These are phyloP conservation scores for Tetrapisispora iriomotensis DNA, from an alignment of 805 yeast genomes.

Conservation along the genomic window DNA sequence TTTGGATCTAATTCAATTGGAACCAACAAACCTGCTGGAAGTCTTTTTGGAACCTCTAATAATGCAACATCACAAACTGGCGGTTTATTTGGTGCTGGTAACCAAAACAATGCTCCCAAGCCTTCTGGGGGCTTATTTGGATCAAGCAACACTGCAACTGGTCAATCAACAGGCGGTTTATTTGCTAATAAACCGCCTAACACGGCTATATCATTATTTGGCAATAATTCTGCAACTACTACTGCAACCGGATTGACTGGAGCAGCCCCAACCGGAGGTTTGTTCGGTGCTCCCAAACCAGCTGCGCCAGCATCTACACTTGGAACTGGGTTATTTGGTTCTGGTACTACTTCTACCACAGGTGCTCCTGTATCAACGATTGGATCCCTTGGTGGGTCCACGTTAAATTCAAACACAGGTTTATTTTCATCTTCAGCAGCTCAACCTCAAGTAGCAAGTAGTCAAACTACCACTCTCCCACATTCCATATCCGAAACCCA, in stretches of 20 bases:
- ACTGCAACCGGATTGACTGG: not conserved
- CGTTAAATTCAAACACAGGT: not conserved
- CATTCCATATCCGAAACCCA: slow-evolving; percentile 19
- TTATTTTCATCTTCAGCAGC: not conserved
- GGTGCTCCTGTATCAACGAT: slow-evolving; percentile 6
- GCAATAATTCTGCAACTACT: slow-evolving; percentile 7
- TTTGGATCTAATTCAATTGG: too few relatives aligned
- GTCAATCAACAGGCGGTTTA: slow-evolving; percentile 18
- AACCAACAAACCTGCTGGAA: too few relatives aligned
- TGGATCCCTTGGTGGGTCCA: slow-evolving; percentile 1
- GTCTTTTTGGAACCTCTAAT: too few relatives aligned
- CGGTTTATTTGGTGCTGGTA: slow-evolving; percentile 24
- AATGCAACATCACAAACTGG: too few relatives aligned
- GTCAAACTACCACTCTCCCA: slow-evolving; percentile 32
- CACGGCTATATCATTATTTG: slow-evolving; percentile 9
- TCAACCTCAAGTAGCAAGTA: not conserved
- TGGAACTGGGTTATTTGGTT: slow-evolving; percentile 36
- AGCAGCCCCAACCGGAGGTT: slow-evolving; percentile 18
- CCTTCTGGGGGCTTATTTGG: slow-evolving; percentile 23
- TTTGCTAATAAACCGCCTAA: slow-evolving; percentile 12
- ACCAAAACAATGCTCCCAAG: slow-evolving; percentile 7
- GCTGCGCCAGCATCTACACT: slow-evolving; percentile 7
- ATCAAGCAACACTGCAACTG: slow-evolving; percentile 6
- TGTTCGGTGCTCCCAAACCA: slow-evolving; percentile 23
- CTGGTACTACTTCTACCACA: slow-evolving; percentile 15